Conservation (phyloP, 2,329 filamentous ascomycete genomes). For the Penicillium sumatraense region DNA sequence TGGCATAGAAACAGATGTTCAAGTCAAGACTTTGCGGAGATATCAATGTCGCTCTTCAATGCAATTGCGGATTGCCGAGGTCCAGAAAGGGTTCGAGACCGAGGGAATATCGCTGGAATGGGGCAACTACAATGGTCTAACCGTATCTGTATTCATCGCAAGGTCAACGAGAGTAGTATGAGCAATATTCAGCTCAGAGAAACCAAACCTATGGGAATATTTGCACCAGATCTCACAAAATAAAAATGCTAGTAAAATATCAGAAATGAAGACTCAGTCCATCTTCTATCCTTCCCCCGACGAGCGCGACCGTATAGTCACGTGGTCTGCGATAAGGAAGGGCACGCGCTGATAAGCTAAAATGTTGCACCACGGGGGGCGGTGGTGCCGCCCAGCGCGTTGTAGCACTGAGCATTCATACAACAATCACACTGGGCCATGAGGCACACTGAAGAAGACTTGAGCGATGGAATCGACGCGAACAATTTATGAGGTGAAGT, state of each 20-base stretch:
- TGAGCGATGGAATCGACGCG: slow-evolving; percentile 42
- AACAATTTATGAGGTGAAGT: slow-evolving; percentile 57
- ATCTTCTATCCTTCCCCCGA: no score
- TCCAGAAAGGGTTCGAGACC: slow-evolving; percentile 15
- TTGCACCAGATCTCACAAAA: no score
- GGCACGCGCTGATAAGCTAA: slow-evolving; percentile 12
- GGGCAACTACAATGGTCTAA: no score
- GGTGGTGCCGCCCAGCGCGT: not conserved
- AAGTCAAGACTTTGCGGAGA: slow-evolving; percentile 13
- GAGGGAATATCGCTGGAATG: no score
- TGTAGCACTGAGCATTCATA: not conserved
- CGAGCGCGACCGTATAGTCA: no score
- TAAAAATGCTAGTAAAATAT: no score
- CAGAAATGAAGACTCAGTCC: no score
- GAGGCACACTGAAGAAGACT: not conserved
- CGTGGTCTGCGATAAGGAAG: slow-evolving; percentile 22
- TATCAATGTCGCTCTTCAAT: slow-evolving; percentile 6
- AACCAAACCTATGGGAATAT: no score
- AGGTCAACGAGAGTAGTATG: no score
- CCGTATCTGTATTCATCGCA: no score
- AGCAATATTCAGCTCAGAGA: no score
- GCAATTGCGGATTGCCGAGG: slow-evolving; percentile 33
- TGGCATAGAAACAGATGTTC: not conserved
- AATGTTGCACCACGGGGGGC: no score
- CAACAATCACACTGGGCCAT: not conserved